phyloP scores from a whole-genome alignment of 2,329 filamentous ascomycete species.

The Apiospora hydei region DNA sequence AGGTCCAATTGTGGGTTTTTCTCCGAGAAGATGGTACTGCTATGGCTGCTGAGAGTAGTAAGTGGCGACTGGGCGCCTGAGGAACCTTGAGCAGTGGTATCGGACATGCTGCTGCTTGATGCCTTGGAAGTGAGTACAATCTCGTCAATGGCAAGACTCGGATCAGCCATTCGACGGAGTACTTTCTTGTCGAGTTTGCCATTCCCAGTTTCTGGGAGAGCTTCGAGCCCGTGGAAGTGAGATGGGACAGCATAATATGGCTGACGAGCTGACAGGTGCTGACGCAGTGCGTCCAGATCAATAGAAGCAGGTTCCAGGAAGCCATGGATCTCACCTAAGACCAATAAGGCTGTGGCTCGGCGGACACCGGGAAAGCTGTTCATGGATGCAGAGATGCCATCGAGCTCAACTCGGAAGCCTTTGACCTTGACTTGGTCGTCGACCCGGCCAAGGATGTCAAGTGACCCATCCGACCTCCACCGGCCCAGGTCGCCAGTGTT shows the following conservation, averaged over 20 bases:
- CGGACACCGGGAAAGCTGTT: constrained; percentile 46
- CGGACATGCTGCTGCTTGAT: constrained; percentile 25
- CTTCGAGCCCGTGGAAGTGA: constrained; percentile 49
- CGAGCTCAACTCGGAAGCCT: constrained; percentile 67
- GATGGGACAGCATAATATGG: constrained; percentile 64
- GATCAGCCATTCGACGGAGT: constrained; percentile 47
- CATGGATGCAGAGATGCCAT: constrained; percentile 61
- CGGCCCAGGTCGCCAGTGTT: constrained; percentile 66
- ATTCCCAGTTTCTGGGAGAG: constrained; percentile 59
- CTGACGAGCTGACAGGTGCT: constrained; percentile 50
- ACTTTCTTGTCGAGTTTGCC: constrained; percentile 63
- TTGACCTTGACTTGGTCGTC: constrained; percentile 70
- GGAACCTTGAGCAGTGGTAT: constrained; percentile 4
- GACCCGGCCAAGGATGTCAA: constrained; percentile 63
- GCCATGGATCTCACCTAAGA: constrained; percentile 27
- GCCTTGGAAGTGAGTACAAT: background rate
- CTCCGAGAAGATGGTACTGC: constrained; percentile 21
- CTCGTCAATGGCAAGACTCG: constrained; percentile 24
- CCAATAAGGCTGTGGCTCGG: constrained; percentile 24
- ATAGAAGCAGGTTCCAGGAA: constrained; percentile 26
- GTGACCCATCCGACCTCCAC: constrained; percentile 60
- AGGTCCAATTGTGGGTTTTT: constrained; percentile 28
- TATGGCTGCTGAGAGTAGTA: background rate
- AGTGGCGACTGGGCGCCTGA: background rate
- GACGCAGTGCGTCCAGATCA: constrained; percentile 42